Evolutionary conservation across 768 basidiomycete species (phyloP).

Genomic region (Pleurotus platypus): DNA sequence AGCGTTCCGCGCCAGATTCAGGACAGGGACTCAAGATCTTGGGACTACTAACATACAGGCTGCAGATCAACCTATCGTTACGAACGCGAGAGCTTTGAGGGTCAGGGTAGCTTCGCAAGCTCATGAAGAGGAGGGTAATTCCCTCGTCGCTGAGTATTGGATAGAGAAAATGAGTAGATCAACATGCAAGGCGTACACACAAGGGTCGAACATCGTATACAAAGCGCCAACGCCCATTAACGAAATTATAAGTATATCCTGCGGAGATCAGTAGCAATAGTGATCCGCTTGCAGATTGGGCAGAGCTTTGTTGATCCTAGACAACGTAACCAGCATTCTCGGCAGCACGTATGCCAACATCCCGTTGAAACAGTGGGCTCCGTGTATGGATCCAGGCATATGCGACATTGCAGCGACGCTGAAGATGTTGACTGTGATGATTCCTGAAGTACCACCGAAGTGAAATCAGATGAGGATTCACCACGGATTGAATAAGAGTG

Average conservation of each 20-base stretch:
- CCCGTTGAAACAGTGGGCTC: conserved; percentile 81
- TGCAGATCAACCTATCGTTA: no score
- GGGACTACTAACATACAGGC: no score
- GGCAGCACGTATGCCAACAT: conserved; percentile 86
- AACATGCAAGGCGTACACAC: no score
- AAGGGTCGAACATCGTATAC: neutral
- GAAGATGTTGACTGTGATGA: conserved; percentile 32
- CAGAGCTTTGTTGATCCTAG: conserved; percentile 79
- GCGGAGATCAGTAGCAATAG: conserved; percentile 69
- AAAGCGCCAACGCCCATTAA: neutral
- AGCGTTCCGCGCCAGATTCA: no score
- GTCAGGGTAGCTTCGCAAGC: no score
- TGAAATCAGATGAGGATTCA: conserved; percentile 1
- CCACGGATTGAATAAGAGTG: neutral
- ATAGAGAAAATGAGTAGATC: neutral
- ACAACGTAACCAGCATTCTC: conserved; percentile 82
- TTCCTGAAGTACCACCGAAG: conserved; percentile 30
- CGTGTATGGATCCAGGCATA: conserved; percentile 73
- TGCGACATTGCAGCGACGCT: conserved; percentile 57
- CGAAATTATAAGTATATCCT: conserved; percentile 63
- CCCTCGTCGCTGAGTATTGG: no score
- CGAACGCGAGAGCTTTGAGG: no score
- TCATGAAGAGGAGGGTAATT: no score
- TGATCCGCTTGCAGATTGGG: conserved; percentile 86
- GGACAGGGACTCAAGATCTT: no score